phyloP scores from a whole-genome alignment of 306 rosid genomes.

The Glycine latifolia region DNA sequence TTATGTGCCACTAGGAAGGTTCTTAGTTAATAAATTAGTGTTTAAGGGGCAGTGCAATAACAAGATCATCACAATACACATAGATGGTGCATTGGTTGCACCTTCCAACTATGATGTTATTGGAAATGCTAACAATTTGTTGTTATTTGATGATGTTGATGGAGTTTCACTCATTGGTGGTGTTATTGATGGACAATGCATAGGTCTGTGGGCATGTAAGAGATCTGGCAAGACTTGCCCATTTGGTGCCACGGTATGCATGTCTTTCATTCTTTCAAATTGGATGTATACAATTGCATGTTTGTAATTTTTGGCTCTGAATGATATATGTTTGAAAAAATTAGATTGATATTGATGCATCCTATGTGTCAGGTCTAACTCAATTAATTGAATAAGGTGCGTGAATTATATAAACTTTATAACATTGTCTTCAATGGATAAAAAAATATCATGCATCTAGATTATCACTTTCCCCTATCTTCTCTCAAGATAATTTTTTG shows the following conservation, averaged over 20 bases:
- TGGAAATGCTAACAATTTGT: slow-evolving; percentile 53
- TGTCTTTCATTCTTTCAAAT: too few species aligned
- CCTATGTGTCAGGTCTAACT: too few species aligned
- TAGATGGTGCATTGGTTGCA: slow-evolving; percentile 58
- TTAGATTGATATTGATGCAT: too few species aligned
- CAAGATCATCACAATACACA: slow-evolving; percentile 46
- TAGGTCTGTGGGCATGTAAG: slow-evolving; percentile 61
- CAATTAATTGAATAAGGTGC: too few species aligned
- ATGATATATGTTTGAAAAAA: too few species aligned
- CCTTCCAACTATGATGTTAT: slow-evolving; percentile 52
- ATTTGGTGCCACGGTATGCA: slow-evolving; percentile 40
- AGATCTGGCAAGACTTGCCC: slow-evolving; percentile 56
- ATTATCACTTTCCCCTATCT: too few species aligned
- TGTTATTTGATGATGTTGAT: slow-evolving; percentile 37
- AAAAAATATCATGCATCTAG: too few species aligned
- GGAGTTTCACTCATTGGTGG: background rate
- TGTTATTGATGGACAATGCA: slow-evolving; percentile 61
- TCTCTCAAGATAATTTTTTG: too few species aligned
- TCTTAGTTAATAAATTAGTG: slow-evolving; percentile 31
- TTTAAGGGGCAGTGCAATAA: slow-evolving; percentile 60
- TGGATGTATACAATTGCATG: too few species aligned
- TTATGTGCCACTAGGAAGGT: slow-evolving; percentile 56
- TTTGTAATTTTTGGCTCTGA: too few species aligned
- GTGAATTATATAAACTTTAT: too few species aligned
- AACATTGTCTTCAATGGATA: too few species aligned